These are phyloP conservation scores for Rhodosporidiobolus odoratus DNA, from an alignment of 768 basidiomycete genomes.

Conservation along the genomic window DNA sequence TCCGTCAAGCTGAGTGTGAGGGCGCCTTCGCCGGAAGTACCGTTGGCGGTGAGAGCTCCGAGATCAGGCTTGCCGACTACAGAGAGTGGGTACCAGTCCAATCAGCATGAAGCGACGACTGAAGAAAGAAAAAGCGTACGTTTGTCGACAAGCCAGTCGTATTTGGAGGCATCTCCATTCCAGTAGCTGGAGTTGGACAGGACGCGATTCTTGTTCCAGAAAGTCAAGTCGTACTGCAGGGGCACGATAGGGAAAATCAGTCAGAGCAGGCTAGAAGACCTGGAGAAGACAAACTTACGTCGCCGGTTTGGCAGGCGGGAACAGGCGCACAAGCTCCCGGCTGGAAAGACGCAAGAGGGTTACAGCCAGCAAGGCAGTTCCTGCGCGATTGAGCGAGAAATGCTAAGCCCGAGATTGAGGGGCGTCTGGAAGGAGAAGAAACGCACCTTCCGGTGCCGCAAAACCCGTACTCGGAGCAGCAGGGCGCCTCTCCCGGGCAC, in stretches of 20 bases:
- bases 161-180: constrained; percentile 23
- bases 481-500: constrained; percentile 18
- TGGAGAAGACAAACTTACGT: constrained; percentile 3
- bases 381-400: not conserved
- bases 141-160: constrained; percentile 31
- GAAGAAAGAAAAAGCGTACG: not conserved
- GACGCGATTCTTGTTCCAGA: not conserved
- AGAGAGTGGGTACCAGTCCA: not conserved
- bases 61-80: constrained; percentile 9
- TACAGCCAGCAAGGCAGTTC: constrained; percentile 33
- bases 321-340: constrained; percentile 16
- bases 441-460: constrained; percentile 30
- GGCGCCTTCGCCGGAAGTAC: not conserved
- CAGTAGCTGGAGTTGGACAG: constrained; percentile 14
- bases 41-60: not conserved
- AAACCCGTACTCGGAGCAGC: constrained; percentile 28
- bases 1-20: constrained; percentile 12
- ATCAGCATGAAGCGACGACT: not conserved
- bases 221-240: constrained; percentile 4
- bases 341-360: constrained; percentile 20
- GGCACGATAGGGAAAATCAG: not conserved
- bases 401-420: not conserved
- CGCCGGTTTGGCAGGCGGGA: constrained; percentile 2
- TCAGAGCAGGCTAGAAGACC: not conserved
- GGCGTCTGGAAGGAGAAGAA: not conserved